Evolutionary conservation across 2,329 filamentous ascomycete genomes (phyloP), one percentile per base, ranked within the genome.

Genomic region (Meredithiella fracta): DNA sequence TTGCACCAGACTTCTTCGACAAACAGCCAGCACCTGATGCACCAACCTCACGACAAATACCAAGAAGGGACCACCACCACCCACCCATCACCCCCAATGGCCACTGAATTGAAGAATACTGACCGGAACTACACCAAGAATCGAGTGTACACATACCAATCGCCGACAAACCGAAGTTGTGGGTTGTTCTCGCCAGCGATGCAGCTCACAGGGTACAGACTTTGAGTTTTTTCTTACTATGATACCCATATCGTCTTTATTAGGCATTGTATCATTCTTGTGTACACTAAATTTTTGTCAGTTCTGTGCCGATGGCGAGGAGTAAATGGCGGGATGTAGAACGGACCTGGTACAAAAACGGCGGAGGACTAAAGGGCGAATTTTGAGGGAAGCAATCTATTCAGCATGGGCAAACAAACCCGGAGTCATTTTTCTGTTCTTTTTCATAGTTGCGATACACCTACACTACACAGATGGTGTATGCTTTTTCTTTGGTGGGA

Each of bases 401-500:
- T 23, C 22, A 49, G 22, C 44, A 49, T 49, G 44, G 44, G 44
- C 14, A 26, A 49, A 7, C 17, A 49, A 49, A 49, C 2, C 4
- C 8, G 23, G 44, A 49, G 22, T 49, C 23, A n/a, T 49, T 49
- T 49, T 49, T 22, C n/a, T n/a, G n/a, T 49, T 17, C 25, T 49
- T 15, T 25, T 47, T 47, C 44, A 47, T 47, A 5, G 22, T 47
- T 47, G 20, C 44, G 22, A 47, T 47, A 47, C 22, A 47, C 44
- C 22, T 49, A 31, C 44, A 55, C 22, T 49, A 29, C 44, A 55
- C 51, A 55, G 44, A 51, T 34, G 54, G 54, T 34, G 37, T 55
- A 55, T 44, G 22, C 49, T 51, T 51, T 55, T 40, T 37, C 37
- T 55, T 55, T 40, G 44, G 44, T 22, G 34, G 54, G 34, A 55